Conservation (phyloP, 2,329 filamentous ascomycete species). For the Sphaerulina populicola region DNA sequence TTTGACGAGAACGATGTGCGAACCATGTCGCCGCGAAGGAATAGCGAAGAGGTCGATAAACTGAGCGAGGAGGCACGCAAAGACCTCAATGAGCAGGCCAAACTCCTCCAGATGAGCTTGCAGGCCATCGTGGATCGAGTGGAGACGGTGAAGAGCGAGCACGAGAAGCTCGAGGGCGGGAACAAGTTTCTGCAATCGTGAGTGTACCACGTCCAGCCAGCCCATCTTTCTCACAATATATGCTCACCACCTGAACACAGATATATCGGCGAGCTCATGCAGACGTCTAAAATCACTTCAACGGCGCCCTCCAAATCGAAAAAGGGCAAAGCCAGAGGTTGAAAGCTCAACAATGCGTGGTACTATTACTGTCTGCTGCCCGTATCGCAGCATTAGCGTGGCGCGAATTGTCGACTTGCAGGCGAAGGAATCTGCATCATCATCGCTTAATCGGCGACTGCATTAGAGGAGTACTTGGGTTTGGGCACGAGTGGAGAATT, state of each 20-base stretch:
- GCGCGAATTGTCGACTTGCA: conserved; percentile 16
- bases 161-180: conserved; percentile 92
- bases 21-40: conserved; percentile 88
- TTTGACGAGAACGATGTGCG: conserved; percentile 73
- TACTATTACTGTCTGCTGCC: conserved; percentile 12
- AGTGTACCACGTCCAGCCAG: conserved; percentile 20
- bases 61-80: conserved; percentile 72
- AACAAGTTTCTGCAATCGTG: conserved; percentile 84
- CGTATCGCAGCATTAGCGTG: conserved; percentile 17
- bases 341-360: conserved; percentile 7
- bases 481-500: conserved; percentile 4
- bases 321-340: conserved; percentile 33
- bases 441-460: conserved; percentile 14
- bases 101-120: conserved; percentile 78
- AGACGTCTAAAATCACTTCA: conserved; percentile 55
- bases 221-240: neutral
- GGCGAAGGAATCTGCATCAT: conserved; percentile 9
- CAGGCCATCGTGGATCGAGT: conserved; percentile 86
- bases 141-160: conserved; percentile 86
- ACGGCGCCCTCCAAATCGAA: conserved; percentile 43
- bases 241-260: conserved; percentile 47
- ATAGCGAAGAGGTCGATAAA: conserved; percentile 81
- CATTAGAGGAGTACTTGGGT: conserved; percentile 9
- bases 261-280: conserved; percentile 94
- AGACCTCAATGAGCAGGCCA: conserved; percentile 65